Evolutionary conservation across 345 rosid genomes (phyloP).

Genomic region (Eucalyptus leucophloia): DNA sequence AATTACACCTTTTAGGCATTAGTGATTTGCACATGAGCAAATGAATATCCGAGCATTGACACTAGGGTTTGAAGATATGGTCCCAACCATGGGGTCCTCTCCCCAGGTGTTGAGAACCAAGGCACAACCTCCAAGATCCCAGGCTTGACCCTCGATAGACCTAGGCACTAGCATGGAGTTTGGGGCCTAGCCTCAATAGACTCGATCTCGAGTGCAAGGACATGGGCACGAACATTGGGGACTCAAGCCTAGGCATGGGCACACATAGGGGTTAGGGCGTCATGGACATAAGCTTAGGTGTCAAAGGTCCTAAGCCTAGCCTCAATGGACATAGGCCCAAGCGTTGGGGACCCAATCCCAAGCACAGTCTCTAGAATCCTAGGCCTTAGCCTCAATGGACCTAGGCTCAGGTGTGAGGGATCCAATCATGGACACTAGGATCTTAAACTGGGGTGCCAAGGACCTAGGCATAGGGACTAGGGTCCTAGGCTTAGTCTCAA

Average conservation of each 20-base stretch:
- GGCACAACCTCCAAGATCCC: accelerated
- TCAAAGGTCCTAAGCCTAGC: accelerated
- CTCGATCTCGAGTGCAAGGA: accelerated
- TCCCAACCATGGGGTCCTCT: accelerated
- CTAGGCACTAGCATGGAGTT: accelerated
- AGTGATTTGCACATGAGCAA: no score
- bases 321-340: no score
- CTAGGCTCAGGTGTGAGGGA: accelerated
- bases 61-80: no score
- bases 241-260: no score
- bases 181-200: no score
- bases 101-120: accelerated
- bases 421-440: no score
- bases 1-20: no score
- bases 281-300: no score
- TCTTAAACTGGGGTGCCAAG: no score
- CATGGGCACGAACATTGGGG: accelerated
- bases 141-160: accelerated
- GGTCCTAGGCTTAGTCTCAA: no score
- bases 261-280: accelerated
- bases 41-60: accelerated
- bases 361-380: accelerated
- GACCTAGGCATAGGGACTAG: accelerated
- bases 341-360: no score
- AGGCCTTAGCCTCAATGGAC: no score